Evolutionary conservation across 1,284 basidiomycete genomes (phyloP).

Genomic region (Tylopilus sp.): DNA sequence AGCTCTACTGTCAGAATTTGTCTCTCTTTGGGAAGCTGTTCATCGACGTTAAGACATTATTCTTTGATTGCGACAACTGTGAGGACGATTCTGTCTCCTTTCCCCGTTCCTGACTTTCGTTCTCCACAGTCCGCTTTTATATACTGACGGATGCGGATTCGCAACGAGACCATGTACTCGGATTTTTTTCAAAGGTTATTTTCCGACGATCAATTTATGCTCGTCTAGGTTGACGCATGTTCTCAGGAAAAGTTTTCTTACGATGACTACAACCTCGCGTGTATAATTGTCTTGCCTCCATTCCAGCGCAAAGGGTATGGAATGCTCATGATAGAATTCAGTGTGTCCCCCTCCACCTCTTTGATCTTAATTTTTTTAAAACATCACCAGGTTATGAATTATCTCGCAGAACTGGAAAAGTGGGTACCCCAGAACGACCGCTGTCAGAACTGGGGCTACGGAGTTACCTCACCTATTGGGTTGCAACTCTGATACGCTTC

Average conservation of each 20-base stretch:
- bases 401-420: constrained; percentile 69
- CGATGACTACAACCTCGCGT: constrained; percentile 96
- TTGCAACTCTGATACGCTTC: constrained; percentile 79
- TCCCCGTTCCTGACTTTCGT: background rate
- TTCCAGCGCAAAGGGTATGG: constrained; percentile 90
- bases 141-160: constrained; percentile 85
- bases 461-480: constrained; percentile 93
- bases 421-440: constrained; percentile 94
- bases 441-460: constrained; percentile 89
- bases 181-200: constrained; percentile 91
- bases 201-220: background rate
- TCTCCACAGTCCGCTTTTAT: constrained; percentile 84
- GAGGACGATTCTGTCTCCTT: constrained; percentile 23
- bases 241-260: constrained; percentile 89
- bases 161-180: constrained; percentile 71
- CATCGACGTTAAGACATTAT: constrained; percentile 97
- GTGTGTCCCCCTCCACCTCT: constrained; percentile 42
- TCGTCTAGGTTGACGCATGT: constrained; percentile 5
- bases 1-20: constrained; percentile 96
- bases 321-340: constrained; percentile 97
- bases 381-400: constrained; percentile 77
- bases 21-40: constrained; percentile 98
- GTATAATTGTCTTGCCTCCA: constrained; percentile 94
- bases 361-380: background rate
- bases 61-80: constrained; percentile 90